phyloP scores from a whole-genome alignment of 768 basidiomycete genomes.

The Lepiota subincarnata region DNA sequence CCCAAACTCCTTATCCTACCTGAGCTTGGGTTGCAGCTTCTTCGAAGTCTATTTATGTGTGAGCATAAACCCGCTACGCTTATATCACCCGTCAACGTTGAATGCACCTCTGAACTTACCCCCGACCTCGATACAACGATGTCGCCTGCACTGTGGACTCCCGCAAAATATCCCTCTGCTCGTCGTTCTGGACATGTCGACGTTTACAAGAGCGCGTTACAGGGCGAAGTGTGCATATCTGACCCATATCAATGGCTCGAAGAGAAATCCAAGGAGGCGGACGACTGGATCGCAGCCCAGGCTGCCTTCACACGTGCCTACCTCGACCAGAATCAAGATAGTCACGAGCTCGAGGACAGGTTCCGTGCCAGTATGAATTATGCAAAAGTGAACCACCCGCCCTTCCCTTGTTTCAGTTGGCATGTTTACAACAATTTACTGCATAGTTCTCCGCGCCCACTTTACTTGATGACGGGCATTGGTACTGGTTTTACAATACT shows the following conservation, averaged over 20 bases:
- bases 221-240: slow-evolving; percentile 56
- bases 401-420: neutral
- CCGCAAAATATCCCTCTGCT: slow-evolving; percentile 57
- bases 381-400: slow-evolving; percentile 29
- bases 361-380: slow-evolving; percentile 45
- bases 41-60: no score
- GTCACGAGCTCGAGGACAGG: slow-evolving; percentile 49
- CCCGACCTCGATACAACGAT: slow-evolving; percentile 18
- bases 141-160: slow-evolving; percentile 45
- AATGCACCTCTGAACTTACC: no score
- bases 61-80: no score
- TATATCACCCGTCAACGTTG: no score
- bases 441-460: slow-evolving; percentile 58
- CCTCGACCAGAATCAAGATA: slow-evolving; percentile 58
- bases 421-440: neutral
- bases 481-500: slow-evolving; percentile 81
- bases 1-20: no score
- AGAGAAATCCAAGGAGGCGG: slow-evolving; percentile 56
- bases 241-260: slow-evolving; percentile 81
- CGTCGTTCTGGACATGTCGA: slow-evolving; percentile 65
- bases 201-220: slow-evolving; percentile 57
- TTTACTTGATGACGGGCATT: slow-evolving; percentile 58
- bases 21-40: no score
- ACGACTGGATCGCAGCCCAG: slow-evolving; percentile 60
- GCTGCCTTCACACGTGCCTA: slow-evolving; percentile 52